Conservation (phyloP, 2,329 filamentous ascomycete species). For the Neofusicoccum sp. region DNA sequence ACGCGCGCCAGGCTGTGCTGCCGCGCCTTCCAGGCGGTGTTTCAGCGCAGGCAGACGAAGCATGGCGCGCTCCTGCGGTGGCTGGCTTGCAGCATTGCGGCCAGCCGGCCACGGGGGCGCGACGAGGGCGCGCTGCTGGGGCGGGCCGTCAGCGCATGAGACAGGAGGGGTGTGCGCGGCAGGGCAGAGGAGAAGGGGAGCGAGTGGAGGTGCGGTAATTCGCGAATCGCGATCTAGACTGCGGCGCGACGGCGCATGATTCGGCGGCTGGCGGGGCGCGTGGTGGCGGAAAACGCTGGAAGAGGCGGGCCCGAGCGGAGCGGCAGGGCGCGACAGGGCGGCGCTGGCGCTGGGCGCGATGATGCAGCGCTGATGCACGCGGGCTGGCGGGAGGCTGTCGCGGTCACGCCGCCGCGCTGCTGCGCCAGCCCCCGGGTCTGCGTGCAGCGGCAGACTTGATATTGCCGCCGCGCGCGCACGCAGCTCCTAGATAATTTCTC, state of each 20-base stretch:
- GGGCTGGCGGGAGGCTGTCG: background rate
- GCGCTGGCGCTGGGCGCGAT: background rate
- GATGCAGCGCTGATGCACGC: constrained; percentile 12
- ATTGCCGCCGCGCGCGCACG: background rate
- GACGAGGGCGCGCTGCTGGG: constrained; percentile 1
- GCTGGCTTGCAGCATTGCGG: constrained; percentile 50
- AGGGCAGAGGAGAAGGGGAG: background rate
- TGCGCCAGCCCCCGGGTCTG: constrained; percentile 17
- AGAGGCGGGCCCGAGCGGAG: background rate
- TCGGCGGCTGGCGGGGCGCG: background rate
- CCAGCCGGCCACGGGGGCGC: background rate
- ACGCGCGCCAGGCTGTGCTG: constrained; percentile 61
- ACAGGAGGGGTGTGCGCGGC: background rate
- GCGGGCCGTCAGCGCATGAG: constrained; percentile 10
- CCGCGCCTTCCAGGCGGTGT: constrained; percentile 68
- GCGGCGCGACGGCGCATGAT: constrained; percentile 2
- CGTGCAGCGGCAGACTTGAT: background rate
- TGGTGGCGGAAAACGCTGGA: background rate
- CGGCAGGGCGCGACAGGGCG: background rate
- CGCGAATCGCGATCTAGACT: constrained; percentile 19
- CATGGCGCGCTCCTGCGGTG: constrained; percentile 68
- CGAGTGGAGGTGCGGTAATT: constrained; percentile 9
- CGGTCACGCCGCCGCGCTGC: background rate
- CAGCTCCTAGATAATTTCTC: constrained; percentile 19
- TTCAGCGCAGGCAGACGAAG: constrained; percentile 71